These are phyloP conservation scores for Lactarius hengduanensis DNA, from an alignment of 768 basidiomycete genomes.

Conservation along the genomic window DNA sequence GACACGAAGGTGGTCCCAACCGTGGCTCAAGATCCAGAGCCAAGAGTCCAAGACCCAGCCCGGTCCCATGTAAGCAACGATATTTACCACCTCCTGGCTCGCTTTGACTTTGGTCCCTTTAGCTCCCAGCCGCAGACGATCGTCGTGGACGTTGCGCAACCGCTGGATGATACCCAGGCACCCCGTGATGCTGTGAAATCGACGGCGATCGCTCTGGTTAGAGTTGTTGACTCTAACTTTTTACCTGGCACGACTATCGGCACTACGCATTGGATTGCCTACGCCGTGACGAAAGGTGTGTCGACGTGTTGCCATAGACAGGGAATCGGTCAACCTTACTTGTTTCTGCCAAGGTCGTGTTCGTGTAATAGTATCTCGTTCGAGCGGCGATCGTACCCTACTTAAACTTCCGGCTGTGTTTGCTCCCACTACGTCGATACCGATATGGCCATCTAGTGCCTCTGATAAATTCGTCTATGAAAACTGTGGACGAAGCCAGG, in stretches of 20 bases:
- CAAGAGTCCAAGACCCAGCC: conserved; percentile 41
- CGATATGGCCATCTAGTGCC: conserved; percentile 34
- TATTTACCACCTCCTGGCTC: neutral
- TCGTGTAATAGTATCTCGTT: conserved; percentile 76
- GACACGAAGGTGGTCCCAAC: conserved; percentile 38
- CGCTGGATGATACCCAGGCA: conserved; percentile 73
- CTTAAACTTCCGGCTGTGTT: conserved; percentile 16
- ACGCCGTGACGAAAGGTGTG: conserved; percentile 83
- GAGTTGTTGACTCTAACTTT: conserved; percentile 73
- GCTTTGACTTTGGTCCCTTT: neutral
- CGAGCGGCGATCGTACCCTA: conserved; percentile 82
- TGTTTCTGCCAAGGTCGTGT: conserved; percentile 56
- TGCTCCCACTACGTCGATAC: too few relatives aligned
- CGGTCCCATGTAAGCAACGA: conserved; percentile 53
- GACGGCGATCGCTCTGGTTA: conserved; percentile 87
- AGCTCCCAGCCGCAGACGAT: conserved; percentile 68
- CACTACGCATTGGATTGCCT: conserved; percentile 89
- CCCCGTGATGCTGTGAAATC: conserved; percentile 76
- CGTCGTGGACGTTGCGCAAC: conserved; percentile 70
- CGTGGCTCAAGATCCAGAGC: conserved; percentile 43
- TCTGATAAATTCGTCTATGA: conserved; percentile 53
- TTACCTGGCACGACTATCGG: conserved; percentile 85
- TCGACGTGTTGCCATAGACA: neutral
- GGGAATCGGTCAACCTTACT: neutral
- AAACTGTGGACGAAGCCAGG: conserved; percentile 62